These are phyloP conservation scores for Alloascoidea hylecoeti DNA, from an alignment of 805 yeast species.

Conservation along the genomic window DNA sequence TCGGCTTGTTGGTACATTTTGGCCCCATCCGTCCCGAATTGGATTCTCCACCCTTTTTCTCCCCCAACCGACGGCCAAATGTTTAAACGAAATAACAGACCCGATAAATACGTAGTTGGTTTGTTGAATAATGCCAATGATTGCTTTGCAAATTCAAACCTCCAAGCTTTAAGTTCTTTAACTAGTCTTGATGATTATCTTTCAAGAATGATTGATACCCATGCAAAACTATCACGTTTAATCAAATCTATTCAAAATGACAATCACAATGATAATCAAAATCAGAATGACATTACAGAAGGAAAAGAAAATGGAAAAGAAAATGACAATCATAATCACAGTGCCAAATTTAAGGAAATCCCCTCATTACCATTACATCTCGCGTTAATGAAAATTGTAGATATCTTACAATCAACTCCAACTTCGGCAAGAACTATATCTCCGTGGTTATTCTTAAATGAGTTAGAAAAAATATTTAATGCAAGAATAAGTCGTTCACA, in stretches of 20 bases:
- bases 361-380: slow-evolving; percentile 39
- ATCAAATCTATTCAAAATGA: background rate
- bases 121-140: slow-evolving; percentile 71
- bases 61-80: slow-evolving; percentile 6
- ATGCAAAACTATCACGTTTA: background rate
- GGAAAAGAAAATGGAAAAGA: background rate
- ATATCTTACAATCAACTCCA: slow-evolving; percentile 9
- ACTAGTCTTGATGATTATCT: slow-evolving; percentile 47
- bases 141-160: slow-evolving; percentile 82
- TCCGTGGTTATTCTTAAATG: slow-evolving; percentile 68
- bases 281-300: background rate
- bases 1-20: slow-evolving; percentile 17
- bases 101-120: slow-evolving; percentile 72
- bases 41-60: slow-evolving; percentile 6
- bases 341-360: slow-evolving; percentile 4
- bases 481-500: slow-evolving; percentile 69
- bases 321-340: background rate
- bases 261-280: background rate
- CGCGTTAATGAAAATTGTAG: slow-evolving; percentile 35
- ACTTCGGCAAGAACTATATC: slow-evolving; percentile 38
- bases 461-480: slow-evolving; percentile 57
- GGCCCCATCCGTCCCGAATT: slow-evolving; percentile 15
- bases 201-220: slow-evolving; percentile 21
- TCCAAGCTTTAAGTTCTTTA: slow-evolving; percentile 64
- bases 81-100: slow-evolving; percentile 11